phyloP scores from a whole-genome alignment of 345 rosid species.

The Limnanthes douglasii region DNA sequence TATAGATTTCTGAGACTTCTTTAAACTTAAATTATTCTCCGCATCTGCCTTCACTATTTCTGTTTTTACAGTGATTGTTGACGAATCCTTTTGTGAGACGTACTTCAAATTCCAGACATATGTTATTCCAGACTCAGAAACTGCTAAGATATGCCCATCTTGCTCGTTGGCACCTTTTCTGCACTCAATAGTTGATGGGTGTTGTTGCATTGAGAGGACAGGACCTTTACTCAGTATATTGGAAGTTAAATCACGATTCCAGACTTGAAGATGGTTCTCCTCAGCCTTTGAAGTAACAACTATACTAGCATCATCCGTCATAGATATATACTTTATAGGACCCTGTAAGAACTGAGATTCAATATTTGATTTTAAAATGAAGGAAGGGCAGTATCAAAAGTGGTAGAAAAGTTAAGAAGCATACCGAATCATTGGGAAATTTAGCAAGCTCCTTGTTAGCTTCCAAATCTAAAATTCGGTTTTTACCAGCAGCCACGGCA shows the following conservation, averaged over 20 bases:
- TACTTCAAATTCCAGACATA: slow-evolving; percentile 20
- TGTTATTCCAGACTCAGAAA: slow-evolving; percentile 20
- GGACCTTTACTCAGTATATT: slow-evolving; percentile 13
- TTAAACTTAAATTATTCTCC: slow-evolving; percentile 8
- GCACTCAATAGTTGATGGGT: slow-evolving; percentile 17
- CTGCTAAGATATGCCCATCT: slow-evolving; percentile 12
- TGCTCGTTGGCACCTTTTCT: slow-evolving; percentile 8
- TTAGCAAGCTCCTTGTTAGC: slow-evolving; percentile 26
- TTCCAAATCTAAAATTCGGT: slow-evolving; percentile 15
- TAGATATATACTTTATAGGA: slow-evolving; percentile 12
- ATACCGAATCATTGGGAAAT: slow-evolving; percentile 17
- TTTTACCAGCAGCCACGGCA: slow-evolving; percentile 13
- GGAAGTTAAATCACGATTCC: slow-evolving; percentile 23
- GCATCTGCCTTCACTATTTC: slow-evolving; percentile 8
- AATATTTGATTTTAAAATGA: neutral
- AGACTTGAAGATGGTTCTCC: slow-evolving; percentile 21
- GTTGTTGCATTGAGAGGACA: slow-evolving; percentile 15
- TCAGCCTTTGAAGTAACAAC: slow-evolving; percentile 17
- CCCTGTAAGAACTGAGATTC: slow-evolving; percentile 16
- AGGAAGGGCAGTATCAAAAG: slow-evolving; percentile 1
- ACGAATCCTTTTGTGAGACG: slow-evolving; percentile 12
- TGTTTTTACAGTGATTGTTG: slow-evolving; percentile 19
- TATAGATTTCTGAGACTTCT: slow-evolving; percentile 13
- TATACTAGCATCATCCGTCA: slow-evolving; percentile 25
- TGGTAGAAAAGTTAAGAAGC: slow-evolving; percentile 3